These are phyloP conservation scores for Colletotrichum falcatum DNA, from an alignment of 2,329 filamentous ascomycete genomes.

Conservation along the genomic window DNA sequence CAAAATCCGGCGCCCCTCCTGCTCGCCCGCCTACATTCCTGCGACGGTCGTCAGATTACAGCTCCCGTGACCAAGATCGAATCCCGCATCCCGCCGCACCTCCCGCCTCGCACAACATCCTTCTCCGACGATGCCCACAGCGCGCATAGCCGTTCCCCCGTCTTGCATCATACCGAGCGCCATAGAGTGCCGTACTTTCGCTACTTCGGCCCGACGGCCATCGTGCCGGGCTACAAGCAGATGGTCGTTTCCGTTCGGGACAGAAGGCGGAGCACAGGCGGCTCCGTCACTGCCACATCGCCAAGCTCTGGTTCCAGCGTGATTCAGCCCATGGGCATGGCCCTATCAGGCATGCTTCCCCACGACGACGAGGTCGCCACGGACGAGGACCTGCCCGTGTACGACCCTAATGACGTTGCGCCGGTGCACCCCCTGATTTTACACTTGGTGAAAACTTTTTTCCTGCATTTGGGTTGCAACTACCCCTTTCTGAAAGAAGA, in stretches of 20 bases:
- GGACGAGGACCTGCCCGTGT: slow-evolving; percentile 74
- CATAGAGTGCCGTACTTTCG: slow-evolving; percentile 87
- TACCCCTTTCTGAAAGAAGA: slow-evolving; percentile 84
- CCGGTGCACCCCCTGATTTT: slow-evolving; percentile 82
- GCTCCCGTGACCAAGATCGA: slow-evolving; percentile 32
- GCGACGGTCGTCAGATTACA: slow-evolving; percentile 32
- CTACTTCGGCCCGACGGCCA: slow-evolving; percentile 91
- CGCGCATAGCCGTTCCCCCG: slow-evolving; percentile 57
- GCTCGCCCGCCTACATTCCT: slow-evolving; percentile 29
- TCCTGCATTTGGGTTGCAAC: slow-evolving; percentile 84
- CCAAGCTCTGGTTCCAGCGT: slow-evolving; percentile 55
- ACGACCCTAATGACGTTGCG: slow-evolving; percentile 77
- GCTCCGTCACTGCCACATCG: slow-evolving; percentile 67
- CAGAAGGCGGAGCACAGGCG: slow-evolving; percentile 68
- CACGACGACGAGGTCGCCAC: slow-evolving; percentile 56
- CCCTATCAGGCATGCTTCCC: slow-evolving; percentile 27
- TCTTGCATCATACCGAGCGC: slow-evolving; percentile 63
- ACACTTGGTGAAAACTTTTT: slow-evolving; percentile 83
- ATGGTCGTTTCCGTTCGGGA: slow-evolving; percentile 86
- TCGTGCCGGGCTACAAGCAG: slow-evolving; percentile 91
- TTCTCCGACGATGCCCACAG: slow-evolving; percentile 57
- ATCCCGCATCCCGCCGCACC: slow-evolving; percentile 42
- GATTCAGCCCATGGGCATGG: slow-evolving; percentile 28
- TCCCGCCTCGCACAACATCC: slow-evolving; percentile 50
- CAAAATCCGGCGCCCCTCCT: slow-evolving; percentile 14